phyloP scores from a whole-genome alignment of 441 rosid species.

The Populus hybrid region DNA sequence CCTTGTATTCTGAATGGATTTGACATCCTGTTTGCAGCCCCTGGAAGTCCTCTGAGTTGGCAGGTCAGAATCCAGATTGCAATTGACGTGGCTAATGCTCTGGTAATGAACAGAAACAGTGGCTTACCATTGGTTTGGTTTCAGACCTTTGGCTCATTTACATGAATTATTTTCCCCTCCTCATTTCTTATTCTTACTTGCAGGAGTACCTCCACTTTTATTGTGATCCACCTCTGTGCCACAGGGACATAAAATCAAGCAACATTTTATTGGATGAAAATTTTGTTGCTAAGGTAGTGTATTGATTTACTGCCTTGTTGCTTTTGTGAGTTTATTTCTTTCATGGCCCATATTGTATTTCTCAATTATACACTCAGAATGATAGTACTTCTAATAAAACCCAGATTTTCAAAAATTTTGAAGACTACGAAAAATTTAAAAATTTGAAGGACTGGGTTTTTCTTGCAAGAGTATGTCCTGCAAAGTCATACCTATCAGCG shows the following conservation, averaged over 20 bases:
- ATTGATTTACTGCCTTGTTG: background rate
- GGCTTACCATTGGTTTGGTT: constrained; percentile 17
- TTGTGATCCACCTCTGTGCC: constrained; percentile 95
- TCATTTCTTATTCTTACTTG: constrained; percentile 25
- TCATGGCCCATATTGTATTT: background rate
- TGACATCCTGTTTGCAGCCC: constrained; percentile 42
- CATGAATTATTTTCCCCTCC: constrained; percentile 21
- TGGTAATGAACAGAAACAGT: constrained; percentile 51
- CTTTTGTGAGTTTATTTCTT: background rate
- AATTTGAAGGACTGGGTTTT: background rate
- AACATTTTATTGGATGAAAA: constrained; percentile 85
- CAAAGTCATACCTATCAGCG: background rate
- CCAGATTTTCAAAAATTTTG: background rate
- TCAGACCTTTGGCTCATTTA: constrained; percentile 9
- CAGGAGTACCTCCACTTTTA: constrained; percentile 98
- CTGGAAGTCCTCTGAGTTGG: constrained; percentile 72
- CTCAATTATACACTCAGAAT: background rate
- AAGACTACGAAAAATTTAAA: background rate
- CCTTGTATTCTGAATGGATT: constrained; percentile 13
- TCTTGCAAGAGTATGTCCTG: background rate
- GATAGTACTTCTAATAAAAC: background rate
- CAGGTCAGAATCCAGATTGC: constrained; percentile 81
- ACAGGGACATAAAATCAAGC: constrained; percentile 94
- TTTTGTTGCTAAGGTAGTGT: constrained; percentile 78
- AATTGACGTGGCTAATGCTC: constrained; percentile 90